Percentiles rank a stretch among this genome's conserved stretches.
Evolutionary conservation across 2,329 filamentous ascomycete genomes (phyloP).

Genomic region (Calonectria multiphialidica): DNA sequence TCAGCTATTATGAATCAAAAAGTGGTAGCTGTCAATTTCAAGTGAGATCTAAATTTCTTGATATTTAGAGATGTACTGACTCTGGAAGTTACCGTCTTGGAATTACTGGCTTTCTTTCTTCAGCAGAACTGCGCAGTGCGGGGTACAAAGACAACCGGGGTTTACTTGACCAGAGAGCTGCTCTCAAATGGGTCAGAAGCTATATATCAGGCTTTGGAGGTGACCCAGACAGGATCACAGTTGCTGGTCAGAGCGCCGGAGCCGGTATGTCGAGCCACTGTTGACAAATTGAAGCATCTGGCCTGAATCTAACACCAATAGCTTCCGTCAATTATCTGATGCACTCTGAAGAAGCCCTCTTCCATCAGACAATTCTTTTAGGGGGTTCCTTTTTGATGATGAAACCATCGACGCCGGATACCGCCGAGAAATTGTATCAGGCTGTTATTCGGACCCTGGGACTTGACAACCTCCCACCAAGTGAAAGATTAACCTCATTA

Average conservation of each 20-base stretch:
- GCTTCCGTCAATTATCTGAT: neutral
- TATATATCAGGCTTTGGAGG: conserved; percentile 14
- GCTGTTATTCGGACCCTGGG: neutral
- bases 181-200: conserved; percentile 9
- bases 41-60: neutral
- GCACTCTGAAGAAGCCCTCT: neutral
- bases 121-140: neutral
- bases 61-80: neutral
- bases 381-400: conserved; percentile 10
- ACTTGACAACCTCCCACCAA: neutral
- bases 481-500: neutral
- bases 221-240: neutral
- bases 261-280: neutral
- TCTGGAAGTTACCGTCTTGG: conserved; percentile 12
- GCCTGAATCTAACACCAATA: neutral
- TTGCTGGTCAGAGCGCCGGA: conserved; percentile 14
- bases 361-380: neutral
- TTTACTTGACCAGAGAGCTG: conserved; percentile 7
- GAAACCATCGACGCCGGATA: neutral
- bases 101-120: conserved; percentile 11
- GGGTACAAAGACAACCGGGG: conserved; percentile 8
- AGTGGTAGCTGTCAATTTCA: conserved; percentile 10
- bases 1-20: neutral
- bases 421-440: neutral
- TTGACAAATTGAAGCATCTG: neutral